Percentiles rank a stretch among this genome's conserved stretches.
These are phyloP conservation scores for Crinitomyces ghanaensis DNA, from an alignment of 805 yeast genomes.

Conservation along the genomic window DNA sequence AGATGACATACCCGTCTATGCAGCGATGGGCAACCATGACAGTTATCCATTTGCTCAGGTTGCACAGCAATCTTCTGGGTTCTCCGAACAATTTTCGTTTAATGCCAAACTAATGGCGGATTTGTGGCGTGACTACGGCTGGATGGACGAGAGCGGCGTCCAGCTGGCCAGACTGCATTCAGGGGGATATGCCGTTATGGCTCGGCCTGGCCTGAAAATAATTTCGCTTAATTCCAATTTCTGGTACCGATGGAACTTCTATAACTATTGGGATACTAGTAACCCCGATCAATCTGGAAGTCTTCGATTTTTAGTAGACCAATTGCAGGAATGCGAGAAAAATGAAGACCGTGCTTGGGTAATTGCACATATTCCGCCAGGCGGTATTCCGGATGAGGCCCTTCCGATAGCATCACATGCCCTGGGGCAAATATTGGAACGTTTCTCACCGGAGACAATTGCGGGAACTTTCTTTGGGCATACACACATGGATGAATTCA, in stretches of 20 bases:
- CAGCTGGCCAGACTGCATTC: conserved; percentile 37
- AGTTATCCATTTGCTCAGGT: conserved; percentile 61
- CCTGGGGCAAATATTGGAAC: conserved; percentile 45
- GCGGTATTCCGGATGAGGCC: conserved; percentile 38
- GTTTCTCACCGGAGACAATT: conserved; percentile 59
- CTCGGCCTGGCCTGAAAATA: conserved; percentile 46
- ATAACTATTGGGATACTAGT: conserved; percentile 38
- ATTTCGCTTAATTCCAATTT: conserved; percentile 56
- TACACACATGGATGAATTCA: conserved; percentile 59
- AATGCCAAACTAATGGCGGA: conserved; percentile 38
- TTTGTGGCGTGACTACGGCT: conserved; percentile 36
- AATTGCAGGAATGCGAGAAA: conserved; percentile 45
- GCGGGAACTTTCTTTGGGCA: conserved; percentile 64
- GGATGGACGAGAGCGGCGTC: conserved; percentile 31
- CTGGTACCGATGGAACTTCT: conserved; percentile 53
- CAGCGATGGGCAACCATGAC: conserved; percentile 63
- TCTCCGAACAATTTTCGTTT: conserved; percentile 32
- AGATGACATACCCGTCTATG: conserved; percentile 43
- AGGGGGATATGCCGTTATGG: conserved; percentile 48
- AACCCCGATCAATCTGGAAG: conserved; percentile 54
- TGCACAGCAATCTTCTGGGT: conserved; percentile 42
- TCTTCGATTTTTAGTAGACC: conserved; percentile 48
- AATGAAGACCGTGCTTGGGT: conserved; percentile 59
- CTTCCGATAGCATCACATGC: conserved; percentile 50
- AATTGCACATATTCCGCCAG: conserved; percentile 58